Conservation (phyloP, 2,329 filamentous ascomycete genomes). For the Aspergillus sp. region DNA sequence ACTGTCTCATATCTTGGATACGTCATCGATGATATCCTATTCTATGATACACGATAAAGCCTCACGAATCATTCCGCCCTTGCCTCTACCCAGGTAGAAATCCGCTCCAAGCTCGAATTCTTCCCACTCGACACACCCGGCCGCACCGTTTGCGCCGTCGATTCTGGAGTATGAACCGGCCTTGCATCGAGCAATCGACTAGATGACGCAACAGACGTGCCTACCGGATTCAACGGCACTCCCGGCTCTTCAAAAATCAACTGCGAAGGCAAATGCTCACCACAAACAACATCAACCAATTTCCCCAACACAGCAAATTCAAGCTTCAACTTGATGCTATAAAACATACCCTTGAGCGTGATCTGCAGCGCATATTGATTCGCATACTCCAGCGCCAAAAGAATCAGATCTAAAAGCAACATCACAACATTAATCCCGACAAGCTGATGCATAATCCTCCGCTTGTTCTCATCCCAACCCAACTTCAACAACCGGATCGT, state of each 20-base stretch:
- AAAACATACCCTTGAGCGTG: constrained; percentile 34
- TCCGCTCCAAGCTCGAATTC: constrained; percentile 14
- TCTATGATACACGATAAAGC: not conserved
- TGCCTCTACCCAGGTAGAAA: constrained; percentile 15
- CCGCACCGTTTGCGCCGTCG: constrained; percentile 2
- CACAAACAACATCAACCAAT: constrained; percentile 35
- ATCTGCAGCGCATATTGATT: constrained; percentile 36
- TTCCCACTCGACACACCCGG: constrained; percentile 13
- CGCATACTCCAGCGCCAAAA: constrained; percentile 37
- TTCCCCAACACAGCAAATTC: constrained; percentile 50
- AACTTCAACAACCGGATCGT: constrained; percentile 43
- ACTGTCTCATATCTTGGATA: not conserved
- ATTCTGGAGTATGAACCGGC: not conserved
- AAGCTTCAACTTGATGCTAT: constrained; percentile 43
- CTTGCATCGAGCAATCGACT: not conserved
- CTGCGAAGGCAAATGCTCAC: constrained; percentile 13
- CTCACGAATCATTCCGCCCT: not conserved
- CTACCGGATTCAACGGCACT: not conserved
- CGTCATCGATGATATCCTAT: not conserved
- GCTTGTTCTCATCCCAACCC: constrained; percentile 20
- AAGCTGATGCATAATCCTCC: constrained; percentile 39
- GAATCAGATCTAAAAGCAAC: constrained; percentile 39
- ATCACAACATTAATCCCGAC: constrained; percentile 43
- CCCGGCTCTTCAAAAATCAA: not conserved
- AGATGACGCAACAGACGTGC: not conserved